Base-by-base conservation (phyloP, 148 eudicot genomes). In the Polygonum maritimum region DNA sequence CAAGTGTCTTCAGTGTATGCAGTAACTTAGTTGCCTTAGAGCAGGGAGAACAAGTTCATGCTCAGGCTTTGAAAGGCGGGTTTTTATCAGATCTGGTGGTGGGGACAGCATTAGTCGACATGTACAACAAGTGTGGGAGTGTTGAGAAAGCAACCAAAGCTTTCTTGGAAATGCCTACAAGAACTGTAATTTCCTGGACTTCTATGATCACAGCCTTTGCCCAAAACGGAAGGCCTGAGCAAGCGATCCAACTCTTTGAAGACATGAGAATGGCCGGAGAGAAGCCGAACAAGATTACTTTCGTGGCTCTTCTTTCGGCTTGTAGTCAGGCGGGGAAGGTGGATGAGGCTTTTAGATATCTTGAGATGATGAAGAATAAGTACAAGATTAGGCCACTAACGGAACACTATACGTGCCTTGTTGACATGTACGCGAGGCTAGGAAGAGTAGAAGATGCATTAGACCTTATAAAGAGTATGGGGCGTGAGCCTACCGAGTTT, bases 31-130 rank as follows among this genome's bases (percentile, higher is more conserved):
- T 84, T 76, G 92, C 88, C 54, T 77, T 90, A 74, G 89, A 87
- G 73, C 96, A 89, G 72, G 96, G 96, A 21, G 91, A 91, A 74
- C 96, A 91, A 74, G 77, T 89, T 78, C 96, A 91, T 79, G 88
- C 92, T 33, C 96, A 89, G 79, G 79, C 88, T 11, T 80, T 91
- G 26, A 91, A 91, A 78, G 79, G 84, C 4, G 96, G 96, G 21
- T 83, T 78, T 81, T 82, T 85, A 74, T 77, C 91, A 2, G 96
- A 91, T 60, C 82, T 87, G 36, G 86, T 91, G 57, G 92, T 89
- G 35, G 92, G 91, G 72, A 91, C 96, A 7, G 79, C 96, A 60
- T 78, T 91, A 47, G 86, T 89, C 11, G 86, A 86, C 80, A 91
- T 91, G 96, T 91, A 91, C 55, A 87, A 79, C 74, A 91, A 89